A percentile compares a stretch with the other conserved stretches of the same genome.
Evolutionary conservation across 768 basidiomycete species (phyloP).

Genomic region (Cyclocybe cylindracea): DNA sequence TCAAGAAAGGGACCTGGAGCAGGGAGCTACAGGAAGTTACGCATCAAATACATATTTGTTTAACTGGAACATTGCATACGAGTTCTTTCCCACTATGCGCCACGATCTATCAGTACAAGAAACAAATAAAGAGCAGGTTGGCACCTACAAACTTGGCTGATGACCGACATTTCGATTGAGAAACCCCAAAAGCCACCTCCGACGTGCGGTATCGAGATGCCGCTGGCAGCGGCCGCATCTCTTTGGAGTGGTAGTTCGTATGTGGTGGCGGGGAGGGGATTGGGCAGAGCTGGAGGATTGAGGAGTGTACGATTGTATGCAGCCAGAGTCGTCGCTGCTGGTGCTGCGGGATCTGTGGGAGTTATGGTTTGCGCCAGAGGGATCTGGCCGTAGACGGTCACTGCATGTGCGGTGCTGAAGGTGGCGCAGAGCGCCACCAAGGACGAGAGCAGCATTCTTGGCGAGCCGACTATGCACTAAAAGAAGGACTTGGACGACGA

Average conservation of each 20-base stretch:
- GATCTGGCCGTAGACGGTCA: conserved; percentile 32
- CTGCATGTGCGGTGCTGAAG: conserved; percentile 8
- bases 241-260: conserved; percentile 46
- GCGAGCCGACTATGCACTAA: too few relatives aligned
- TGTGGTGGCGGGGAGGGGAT: conserved; percentile 37
- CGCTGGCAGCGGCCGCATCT: conserved; percentile 29
- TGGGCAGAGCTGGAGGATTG: conserved; percentile 48
- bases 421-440: conserved; percentile 15
- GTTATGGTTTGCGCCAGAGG: conserved; percentile 31
- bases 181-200: conserved; percentile 64
- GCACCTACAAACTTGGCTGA: conserved; percentile 59
- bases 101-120: neutral
- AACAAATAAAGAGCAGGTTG: conserved; percentile 11
- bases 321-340: conserved; percentile 31
- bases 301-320: conserved; percentile 54
- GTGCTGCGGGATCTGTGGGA: conserved; percentile 28
- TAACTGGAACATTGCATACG: conserved; percentile 29
- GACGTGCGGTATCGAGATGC: conserved; percentile 38
- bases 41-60: too few relatives aligned
- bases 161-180: conserved; percentile 75
- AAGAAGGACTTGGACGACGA: neutral
- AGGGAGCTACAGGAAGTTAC: conserved; percentile 37
- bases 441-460: conserved; percentile 6
- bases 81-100: conserved; percentile 50
- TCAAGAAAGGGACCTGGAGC: conserved; percentile 65